Evolutionary conservation across 2,329 filamentous ascomycete genomes (phyloP).

Genomic region (Cordyceps cicadae): DNA sequence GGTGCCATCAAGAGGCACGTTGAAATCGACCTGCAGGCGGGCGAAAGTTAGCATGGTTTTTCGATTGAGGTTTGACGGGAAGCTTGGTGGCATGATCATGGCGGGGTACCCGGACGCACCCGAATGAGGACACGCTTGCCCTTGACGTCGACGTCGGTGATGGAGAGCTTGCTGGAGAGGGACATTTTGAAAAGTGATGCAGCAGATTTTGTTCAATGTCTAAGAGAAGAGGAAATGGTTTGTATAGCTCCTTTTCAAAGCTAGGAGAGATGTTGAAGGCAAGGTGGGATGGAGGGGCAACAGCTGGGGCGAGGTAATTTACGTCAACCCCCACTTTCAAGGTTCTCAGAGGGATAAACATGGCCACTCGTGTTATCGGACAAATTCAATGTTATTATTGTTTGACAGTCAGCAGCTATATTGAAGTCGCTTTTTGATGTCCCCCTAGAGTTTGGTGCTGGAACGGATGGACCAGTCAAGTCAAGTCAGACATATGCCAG

Average conservation of each 20-base stretch:
- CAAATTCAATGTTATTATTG: not conserved
- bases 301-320: slow-evolving; percentile 8
- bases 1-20: slow-evolving; percentile 87
- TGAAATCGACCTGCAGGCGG: slow-evolving; percentile 89
- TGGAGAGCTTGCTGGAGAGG: slow-evolving; percentile 96
- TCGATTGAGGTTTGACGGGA: not conserved
- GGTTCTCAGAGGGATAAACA: not conserved
- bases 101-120: slow-evolving; percentile 49
- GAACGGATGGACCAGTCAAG: no score
- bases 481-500: no score
- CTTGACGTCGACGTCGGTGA: slow-evolving; percentile 94
- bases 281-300: slow-evolving; percentile 12
- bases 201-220: not conserved
- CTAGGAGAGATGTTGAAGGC: not conserved
- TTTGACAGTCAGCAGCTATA: no score
- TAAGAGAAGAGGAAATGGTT: not conserved
- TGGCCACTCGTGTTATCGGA: not conserved
- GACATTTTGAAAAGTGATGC: slow-evolving; percentile 59
- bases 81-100: slow-evolving; percentile 13
- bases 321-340: not conserved
- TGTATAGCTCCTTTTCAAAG: not conserved
- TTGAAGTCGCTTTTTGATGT: no score
- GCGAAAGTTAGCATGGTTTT: not conserved
- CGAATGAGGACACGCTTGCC: slow-evolving; percentile 97
- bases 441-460: no score